A percentile compares a stretch with the other conserved stretches of the same genome.
These are phyloP conservation scores for Haplosporangium sp. DNA, from an alignment of 371 early-diverging fungal genomes.

Conservation along the genomic window DNA sequence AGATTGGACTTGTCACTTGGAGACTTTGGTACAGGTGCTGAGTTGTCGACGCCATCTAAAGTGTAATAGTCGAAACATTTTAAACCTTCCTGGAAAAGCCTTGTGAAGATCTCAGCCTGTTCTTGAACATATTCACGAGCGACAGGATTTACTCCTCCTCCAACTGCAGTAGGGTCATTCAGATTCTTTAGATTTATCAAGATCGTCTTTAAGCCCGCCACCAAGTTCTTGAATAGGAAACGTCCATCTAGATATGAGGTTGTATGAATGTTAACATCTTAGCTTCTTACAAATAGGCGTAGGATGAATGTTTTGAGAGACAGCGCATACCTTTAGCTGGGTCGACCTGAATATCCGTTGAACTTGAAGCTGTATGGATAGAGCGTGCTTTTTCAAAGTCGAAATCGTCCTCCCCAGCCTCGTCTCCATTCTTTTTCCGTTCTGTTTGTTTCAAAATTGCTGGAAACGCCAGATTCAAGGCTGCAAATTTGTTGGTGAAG, in stretches of 20 bases:
- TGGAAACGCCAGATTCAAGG: slow-evolving; percentile 74
- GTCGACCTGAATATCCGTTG: slow-evolving; percentile 76
- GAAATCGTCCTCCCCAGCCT: slow-evolving; percentile 67
- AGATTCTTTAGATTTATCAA: slow-evolving; percentile 80
- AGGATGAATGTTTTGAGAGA: neutral
- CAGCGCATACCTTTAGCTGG: slow-evolving; percentile 73
- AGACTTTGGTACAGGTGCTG: slow-evolving; percentile 29
- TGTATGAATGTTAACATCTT: neutral
- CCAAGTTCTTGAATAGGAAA: slow-evolving; percentile 87
- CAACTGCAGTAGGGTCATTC: slow-evolving; percentile 58
- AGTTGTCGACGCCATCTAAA: slow-evolving; percentile 74
- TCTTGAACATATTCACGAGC: slow-evolving; percentile 76
- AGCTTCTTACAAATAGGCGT: neutral
- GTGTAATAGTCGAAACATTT: slow-evolving; percentile 90
- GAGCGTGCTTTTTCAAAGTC: slow-evolving; percentile 87
- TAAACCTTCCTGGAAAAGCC: slow-evolving; percentile 88
- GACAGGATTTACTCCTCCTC: slow-evolving; percentile 44
- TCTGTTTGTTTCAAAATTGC: slow-evolving; percentile 63
- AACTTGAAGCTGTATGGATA: slow-evolving; percentile 74
- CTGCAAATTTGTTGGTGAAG: slow-evolving; percentile 82
- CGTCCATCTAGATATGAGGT: slow-evolving; percentile 63
- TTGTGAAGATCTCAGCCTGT: slow-evolving; percentile 75
- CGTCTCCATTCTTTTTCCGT: slow-evolving; percentile 42
- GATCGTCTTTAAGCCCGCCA: slow-evolving; percentile 87
- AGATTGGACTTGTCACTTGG: slow-evolving; percentile 37